phyloP scores from a whole-genome alignment of 129 eudicot species.

The sunflower (Helianthus annuus) region DNA sequence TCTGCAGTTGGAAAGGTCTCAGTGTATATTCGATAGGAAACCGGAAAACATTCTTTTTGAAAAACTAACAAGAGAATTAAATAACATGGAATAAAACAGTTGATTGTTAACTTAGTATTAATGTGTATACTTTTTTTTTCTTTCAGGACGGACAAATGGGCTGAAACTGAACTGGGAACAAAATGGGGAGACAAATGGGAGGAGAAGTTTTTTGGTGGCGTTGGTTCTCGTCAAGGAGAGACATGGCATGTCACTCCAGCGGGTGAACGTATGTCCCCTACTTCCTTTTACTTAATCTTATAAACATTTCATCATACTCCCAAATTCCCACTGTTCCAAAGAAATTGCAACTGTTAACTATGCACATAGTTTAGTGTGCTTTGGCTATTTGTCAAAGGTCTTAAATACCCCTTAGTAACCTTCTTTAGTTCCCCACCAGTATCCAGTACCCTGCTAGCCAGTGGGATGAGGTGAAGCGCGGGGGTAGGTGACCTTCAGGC shows the following conservation, averaged over 20 bases:
- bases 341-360: neutral
- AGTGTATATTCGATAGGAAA: neutral
- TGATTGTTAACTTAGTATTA: constrained; percentile 12
- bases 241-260: constrained; percentile 89
- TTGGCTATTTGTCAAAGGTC: neutral
- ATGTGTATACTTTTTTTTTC: neutral
- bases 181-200: constrained; percentile 99
- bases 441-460: no score
- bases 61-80: neutral
- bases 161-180: constrained; percentile 83
- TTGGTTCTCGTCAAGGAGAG: constrained; percentile 97
- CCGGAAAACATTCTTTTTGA: neutral
- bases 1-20: neutral
- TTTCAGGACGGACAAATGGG: constrained; percentile 97
- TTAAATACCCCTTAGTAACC: neutral
- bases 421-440: neutral
- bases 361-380: neutral
- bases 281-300: neutral
- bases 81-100: neutral
- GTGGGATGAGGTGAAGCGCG: no score
- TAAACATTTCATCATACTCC: neutral
- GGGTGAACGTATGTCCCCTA: constrained; percentile 62
- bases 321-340: neutral
- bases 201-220: constrained; percentile 75
- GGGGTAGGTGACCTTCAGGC: no score